Percentiles rank a stretch among this genome's conserved stretches.
phyloP scores from a whole-genome alignment of 2,329 filamentous ascomycete genomes.

The Beauveria sp. region DNA sequence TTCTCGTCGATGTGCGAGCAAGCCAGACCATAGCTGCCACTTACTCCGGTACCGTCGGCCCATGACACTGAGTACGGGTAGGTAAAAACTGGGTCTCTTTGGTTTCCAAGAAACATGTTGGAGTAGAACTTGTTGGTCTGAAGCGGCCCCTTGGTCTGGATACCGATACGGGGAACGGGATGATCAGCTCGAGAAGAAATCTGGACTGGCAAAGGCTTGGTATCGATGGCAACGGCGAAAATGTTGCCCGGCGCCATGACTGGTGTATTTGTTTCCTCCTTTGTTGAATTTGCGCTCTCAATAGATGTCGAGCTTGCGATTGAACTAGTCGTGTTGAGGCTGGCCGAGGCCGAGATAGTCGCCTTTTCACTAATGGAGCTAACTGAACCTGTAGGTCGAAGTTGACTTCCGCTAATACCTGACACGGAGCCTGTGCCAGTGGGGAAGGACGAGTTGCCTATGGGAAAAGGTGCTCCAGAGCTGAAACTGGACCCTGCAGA shows the following conservation, averaged over 20 bases:
- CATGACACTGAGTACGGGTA: conserved; percentile 68
- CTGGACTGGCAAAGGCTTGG: conserved; percentile 39
- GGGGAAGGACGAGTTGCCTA: neutral
- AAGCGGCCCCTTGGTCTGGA: conserved; percentile 42
- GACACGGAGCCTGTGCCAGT: neutral
- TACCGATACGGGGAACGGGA: conserved; percentile 47
- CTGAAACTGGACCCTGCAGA: neutral
- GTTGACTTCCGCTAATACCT: neutral
- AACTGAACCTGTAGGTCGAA: neutral
- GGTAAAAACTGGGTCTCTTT: conserved; percentile 62
- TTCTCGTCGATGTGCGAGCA: conserved; percentile 64
- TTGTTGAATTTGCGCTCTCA: neutral
- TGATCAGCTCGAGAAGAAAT: conserved; percentile 47
- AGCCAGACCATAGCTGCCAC: conserved; percentile 67
- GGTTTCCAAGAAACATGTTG: conserved; percentile 71
- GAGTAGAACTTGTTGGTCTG: conserved; percentile 76
- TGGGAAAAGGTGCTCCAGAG: neutral
- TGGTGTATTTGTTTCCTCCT: neutral
- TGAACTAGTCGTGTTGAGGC: neutral
- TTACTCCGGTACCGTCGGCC: conserved; percentile 54
- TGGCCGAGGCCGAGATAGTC: neutral
- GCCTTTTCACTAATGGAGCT: neutral
- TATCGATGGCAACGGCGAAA: conserved; percentile 48
- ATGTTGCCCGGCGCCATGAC: conserved; percentile 33
- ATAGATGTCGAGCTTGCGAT: neutral